phyloP scores from a whole-genome alignment of 495 filamentous ascomycete genomes.

The Xylaria palmicola region DNA sequence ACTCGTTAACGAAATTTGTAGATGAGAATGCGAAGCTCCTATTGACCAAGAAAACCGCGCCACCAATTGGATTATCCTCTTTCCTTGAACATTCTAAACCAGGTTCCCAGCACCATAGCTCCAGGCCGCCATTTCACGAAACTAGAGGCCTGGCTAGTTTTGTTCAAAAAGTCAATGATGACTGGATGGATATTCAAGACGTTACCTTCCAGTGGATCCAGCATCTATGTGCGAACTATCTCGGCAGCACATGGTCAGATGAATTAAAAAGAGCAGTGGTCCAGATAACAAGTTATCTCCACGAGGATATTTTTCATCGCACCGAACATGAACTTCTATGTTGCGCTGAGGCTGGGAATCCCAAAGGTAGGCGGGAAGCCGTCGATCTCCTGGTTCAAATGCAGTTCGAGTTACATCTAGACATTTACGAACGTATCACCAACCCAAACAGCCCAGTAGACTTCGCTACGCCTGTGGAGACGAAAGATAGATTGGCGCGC shows the following conservation, averaged over 20 bases:
- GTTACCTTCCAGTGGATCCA: conserved; percentile 64
- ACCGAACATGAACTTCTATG: conserved; percentile 45
- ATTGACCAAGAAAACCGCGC: conserved; percentile 40
- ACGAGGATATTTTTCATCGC: conserved; percentile 65
- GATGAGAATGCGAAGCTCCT: conserved; percentile 43
- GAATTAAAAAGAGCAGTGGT: conserved; percentile 67
- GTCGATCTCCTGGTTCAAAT: conserved; percentile 66
- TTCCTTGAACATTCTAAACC: conserved; percentile 79
- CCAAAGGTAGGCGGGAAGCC: conserved; percentile 14
- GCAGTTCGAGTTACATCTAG: conserved; percentile 86
- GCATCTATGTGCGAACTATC: conserved; percentile 61
- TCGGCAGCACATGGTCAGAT: conserved; percentile 66
- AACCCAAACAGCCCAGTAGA: conserved; percentile 71
- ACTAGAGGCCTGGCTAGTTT: conserved; percentile 58
- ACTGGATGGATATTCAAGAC: conserved; percentile 61
- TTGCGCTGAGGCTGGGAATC: conserved; percentile 23
- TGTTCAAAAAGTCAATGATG: conserved; percentile 50
- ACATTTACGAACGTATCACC: conserved; percentile 75
- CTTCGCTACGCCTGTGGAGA: conserved; percentile 53
- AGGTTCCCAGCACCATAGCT: conserved; percentile 49
- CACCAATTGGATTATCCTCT: conserved; percentile 56
- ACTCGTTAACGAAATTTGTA: conserved; percentile 41
- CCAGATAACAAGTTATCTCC: conserved; percentile 63
- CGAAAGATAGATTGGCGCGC: conserved; percentile 67
- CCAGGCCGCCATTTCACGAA: conserved; percentile 55